A percentile compares a stretch with the other conserved stretches of the same genome.
Conservation (phyloP, 1,139 yeast genomes). For the Scheffersomyces insectosa region DNA sequence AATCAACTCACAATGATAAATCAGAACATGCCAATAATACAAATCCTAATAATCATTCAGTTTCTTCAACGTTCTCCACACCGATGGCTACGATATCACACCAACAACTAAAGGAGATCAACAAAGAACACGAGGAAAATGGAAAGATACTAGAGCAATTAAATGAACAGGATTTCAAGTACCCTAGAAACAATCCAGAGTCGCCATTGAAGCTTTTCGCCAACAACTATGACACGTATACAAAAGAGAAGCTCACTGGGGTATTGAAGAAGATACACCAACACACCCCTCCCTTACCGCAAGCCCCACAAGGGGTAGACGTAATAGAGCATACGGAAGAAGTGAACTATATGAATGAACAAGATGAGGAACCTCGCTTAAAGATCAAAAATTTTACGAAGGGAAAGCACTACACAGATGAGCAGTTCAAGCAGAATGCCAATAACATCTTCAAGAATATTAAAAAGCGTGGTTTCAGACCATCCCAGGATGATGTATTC, state of each 20-base stretch:
- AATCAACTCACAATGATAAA: constrained; percentile 10
- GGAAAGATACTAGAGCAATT: constrained; percentile 6
- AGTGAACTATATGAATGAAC: constrained; percentile 2
- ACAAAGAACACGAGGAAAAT: neutral
- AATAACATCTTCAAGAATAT: constrained; percentile 41
- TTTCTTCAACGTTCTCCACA: constrained; percentile 40
- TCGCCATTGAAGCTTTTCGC: constrained; percentile 45
- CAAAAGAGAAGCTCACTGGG: constrained; percentile 38
- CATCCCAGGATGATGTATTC: constrained; percentile 5
- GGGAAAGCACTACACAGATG: constrained; percentile 34
- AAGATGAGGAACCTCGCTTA: constrained; percentile 20
- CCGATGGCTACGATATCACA: constrained; percentile 26
- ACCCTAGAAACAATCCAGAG: constrained; percentile 19
- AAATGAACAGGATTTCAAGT: constrained; percentile 14
- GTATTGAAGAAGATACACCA: constrained; percentile 27
- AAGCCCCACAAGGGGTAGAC: neutral
- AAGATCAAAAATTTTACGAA: constrained; percentile 36
- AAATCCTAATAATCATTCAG: constrained; percentile 19
- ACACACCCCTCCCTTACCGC: constrained; percentile 1
- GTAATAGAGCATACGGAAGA: neutral
- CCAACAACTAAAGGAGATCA: constrained; percentile 7
- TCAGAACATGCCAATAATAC: constrained; percentile 4
- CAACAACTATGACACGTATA: constrained; percentile 43
- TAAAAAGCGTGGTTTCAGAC: constrained; percentile 33
- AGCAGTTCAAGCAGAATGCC: constrained; percentile 40